These are phyloP conservation scores for Phytomonas serpens DNA, from an alignment of 208 protist genomes.

Conservation along the genomic window DNA sequence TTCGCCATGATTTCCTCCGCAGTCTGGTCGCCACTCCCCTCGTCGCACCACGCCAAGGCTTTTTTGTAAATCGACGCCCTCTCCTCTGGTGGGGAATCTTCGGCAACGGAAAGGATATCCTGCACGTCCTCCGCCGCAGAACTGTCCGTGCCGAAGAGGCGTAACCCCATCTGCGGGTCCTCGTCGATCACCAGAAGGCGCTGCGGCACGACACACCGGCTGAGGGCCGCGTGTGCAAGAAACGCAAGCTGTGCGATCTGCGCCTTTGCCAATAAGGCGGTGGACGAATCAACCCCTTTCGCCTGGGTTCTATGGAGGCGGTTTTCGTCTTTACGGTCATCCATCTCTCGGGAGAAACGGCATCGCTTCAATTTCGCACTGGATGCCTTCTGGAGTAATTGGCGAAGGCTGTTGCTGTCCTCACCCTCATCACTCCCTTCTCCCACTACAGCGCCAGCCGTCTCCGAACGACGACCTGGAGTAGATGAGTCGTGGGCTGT, in stretches of 20 bases:
- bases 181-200: slow-evolving; percentile 54
- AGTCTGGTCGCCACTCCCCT: neutral
- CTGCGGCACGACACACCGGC: slow-evolving; percentile 55
- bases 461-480: neutral
- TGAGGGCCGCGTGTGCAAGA: slow-evolving; percentile 46
- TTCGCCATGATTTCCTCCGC: neutral
- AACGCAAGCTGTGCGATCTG: slow-evolving; percentile 34
- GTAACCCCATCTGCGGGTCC: slow-evolving; percentile 37
- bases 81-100: slow-evolving; percentile 11
- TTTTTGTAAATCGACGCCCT: slow-evolving; percentile 12
- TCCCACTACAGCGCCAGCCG: neutral
- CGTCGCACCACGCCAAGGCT: slow-evolving; percentile 1
- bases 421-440: neutral
- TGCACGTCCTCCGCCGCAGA: slow-evolving; percentile 22
- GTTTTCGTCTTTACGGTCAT: neutral
- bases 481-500: neutral
- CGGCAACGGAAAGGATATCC: slow-evolving; percentile 23
- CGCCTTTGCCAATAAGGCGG: neutral
- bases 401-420: neutral
- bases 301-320: neutral
- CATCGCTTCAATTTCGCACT: neutral
- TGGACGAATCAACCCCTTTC: neutral
- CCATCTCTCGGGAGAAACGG: neutral
- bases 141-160: slow-evolving; percentile 32
- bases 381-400: neutral